Evolutionary conservation across 768 basidiomycete genomes (phyloP), one percentile per base, ranked within the genome.

Genomic region (Tulasnella sp.): DNA sequence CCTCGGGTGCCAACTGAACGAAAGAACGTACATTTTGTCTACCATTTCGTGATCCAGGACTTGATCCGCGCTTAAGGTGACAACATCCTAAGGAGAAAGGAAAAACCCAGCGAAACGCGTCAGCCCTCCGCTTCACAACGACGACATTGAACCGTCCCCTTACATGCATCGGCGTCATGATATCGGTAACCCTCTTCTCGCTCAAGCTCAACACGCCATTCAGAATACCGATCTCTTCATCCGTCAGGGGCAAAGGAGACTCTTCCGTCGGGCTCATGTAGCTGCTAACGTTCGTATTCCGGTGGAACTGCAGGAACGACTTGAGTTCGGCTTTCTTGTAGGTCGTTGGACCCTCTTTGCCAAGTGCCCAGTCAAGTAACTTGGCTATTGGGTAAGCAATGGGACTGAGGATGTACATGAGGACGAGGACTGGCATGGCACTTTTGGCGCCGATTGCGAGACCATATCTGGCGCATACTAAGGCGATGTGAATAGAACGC

Each of bases 161-260:
- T 74, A 93, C 93, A 84, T 89, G 88, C 85, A 96, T 90, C 1
- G 92, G 92, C 0, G 94, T 95, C 95, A 96, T 95, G 81, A 96
- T 88, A 31, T 89, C 87, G 82, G 92, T 90, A 0, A 93, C 94
- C 31, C 85, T 85, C 75, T 83, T 83, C 31, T 83, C 82, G 48
- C 82, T 83, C 40, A 83, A 79, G 24, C 54, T 72, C 42, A 83
- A 74, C 18, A 83, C 82, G 9, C 82, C 81, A 58, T 83, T 82
- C 60, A 83, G 40, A 46, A 83, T 83, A 16, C 58, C 58, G 46
- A 83, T 83, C 60, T 83, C 82, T n/a, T 83, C 82, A 48, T 83
- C 82, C 31, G 78, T 48, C 16, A 83, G 54, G 7, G 82, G 82
- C 81, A 80, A 80, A 14, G 79, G 46, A 44, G 24, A 22, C 40